Percentiles rank a stretch among this genome's conserved stretches.
These are phyloP conservation scores for Metroxylon sagu DNA, from an alignment of 176 grass and related monocot species.

Conservation along the genomic window DNA sequence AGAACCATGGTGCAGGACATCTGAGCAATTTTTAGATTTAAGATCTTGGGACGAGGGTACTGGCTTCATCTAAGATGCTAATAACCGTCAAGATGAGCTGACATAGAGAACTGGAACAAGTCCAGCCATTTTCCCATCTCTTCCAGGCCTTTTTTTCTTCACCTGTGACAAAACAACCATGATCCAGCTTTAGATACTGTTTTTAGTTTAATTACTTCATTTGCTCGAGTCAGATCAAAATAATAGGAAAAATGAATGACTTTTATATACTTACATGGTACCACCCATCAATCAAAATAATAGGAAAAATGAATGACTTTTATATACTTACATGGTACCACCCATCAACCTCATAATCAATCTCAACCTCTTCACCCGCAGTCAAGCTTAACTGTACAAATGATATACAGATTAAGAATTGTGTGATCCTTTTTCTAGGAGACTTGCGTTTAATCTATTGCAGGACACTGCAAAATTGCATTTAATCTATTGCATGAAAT, in stretches of 20 bases:
- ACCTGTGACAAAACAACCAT: constrained; percentile 37
- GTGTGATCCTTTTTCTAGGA: background rate
- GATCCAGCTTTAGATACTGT: no score
- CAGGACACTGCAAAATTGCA: no score
- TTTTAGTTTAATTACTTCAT: no score
- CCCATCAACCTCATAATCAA: constrained; percentile 97
- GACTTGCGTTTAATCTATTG: background rate
- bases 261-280: constrained; percentile 73
- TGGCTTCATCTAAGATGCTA: no score
- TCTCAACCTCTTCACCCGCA: constrained; percentile 89
- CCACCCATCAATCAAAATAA: constrained; percentile 90
- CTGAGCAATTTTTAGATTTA: no score
- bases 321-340: constrained; percentile 94
- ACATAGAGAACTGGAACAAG: constrained; percentile 96
- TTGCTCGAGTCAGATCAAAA: no score
- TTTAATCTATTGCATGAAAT: no score
- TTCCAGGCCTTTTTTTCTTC: constrained; percentile 96
- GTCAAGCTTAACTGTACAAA: constrained; percentile 75
- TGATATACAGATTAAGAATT: constrained; percentile 18
- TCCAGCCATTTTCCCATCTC: constrained; percentile 83
- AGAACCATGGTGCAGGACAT: no score
- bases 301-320: background rate
- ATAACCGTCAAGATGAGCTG: constrained; percentile 42
- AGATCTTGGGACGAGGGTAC: no score
- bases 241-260: background rate